Base-by-base conservation (phyloP, 1,284 basidiomycete genomes). In the Erythrobasidium hasegawianum region DNA sequence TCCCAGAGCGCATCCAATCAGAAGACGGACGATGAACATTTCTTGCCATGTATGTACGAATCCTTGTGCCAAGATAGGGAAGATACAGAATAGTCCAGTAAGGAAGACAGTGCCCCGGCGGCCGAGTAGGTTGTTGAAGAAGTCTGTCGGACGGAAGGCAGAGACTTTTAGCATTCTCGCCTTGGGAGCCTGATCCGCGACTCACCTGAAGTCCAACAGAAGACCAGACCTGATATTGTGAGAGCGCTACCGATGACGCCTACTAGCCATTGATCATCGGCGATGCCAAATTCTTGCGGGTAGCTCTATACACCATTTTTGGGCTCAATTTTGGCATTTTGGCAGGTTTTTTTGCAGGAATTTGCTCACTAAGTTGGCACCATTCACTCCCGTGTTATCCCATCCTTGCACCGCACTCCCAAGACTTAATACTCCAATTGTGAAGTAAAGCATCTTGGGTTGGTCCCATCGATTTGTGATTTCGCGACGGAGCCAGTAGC, bases 61-160 rank as follows among this genome's bases (percentile, higher is more conserved):
- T 4, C 77, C 86, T 26, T 81, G 81, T 50, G 83, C 84, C 71
- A 89, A 83, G 50, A 84, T 83, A 18, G 82, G 80, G 45, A 84
- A 72, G 10, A 75, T 66, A 77, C 83, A 74, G 58, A 86, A 65
- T 55, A 83, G 76, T 26, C 83, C 85, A 56, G 84, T 83, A 76
- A 87, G 77, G 75, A 87, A 87, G 67, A 89, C 83, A 9, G 83
- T 83, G 14, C 87, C 87, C 45, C 87, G 83, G 71, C 87, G 85
- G 50, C 86, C 81, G 58, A 82, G 74, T 5, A 29, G 38, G 67
- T 74, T 64, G 62, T 68, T 73, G 27, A 45, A 40, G 29, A 52
- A 52, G 41, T 67, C 65, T n/a, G n/a, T n/a, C n/a, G n/a, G n/a
- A n/a, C n/a, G n/a, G n/a, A n/a, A n/a, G n/a, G n/a, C n/a, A n/a